These are phyloP conservation scores for Cyberlindnera subsufficiens DNA, from an alignment of 805 yeast genomes.

Conservation along the genomic window DNA sequence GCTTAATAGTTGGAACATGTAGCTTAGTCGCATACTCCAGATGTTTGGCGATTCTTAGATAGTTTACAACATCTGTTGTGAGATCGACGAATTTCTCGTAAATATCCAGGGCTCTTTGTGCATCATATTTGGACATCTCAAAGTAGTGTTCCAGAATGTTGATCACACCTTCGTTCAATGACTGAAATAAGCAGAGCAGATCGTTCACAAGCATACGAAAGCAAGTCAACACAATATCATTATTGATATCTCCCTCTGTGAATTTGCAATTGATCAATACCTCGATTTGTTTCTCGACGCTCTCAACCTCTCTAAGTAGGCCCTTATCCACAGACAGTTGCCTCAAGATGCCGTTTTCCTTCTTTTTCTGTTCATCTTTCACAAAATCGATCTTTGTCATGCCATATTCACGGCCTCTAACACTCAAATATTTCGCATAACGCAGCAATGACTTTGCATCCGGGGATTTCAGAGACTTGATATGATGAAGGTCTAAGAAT, in stretches of 20 bases:
- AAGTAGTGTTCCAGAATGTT: conserved; percentile 90
- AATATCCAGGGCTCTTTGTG: conserved; percentile 77
- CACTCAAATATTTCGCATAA: conserved; percentile 66
- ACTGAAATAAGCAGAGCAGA: conserved; percentile 77
- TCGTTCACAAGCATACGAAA: conserved; percentile 90
- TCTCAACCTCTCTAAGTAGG: conserved; percentile 74
- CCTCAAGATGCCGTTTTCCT: conserved; percentile 34
- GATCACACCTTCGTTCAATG: conserved; percentile 92
- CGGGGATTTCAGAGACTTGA: conserved; percentile 27
- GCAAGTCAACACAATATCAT: conserved; percentile 78
- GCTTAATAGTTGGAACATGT: conserved; percentile 92
- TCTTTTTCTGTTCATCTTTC: conserved; percentile 46
- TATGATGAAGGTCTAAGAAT: conserved; percentile 42
- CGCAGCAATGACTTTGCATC: conserved; percentile 55
- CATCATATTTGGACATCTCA: conserved; percentile 83
- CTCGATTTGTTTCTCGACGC: conserved; percentile 77
- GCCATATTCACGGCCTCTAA: conserved; percentile 66
- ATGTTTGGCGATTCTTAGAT: conserved; percentile 83
- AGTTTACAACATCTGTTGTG: conserved; percentile 83
- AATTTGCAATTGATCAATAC: conserved; percentile 69
- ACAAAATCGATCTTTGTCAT: conserved; percentile 69
- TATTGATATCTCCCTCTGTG: conserved; percentile 73
- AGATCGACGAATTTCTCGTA: conserved; percentile 82
- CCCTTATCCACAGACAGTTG: conserved; percentile 69
- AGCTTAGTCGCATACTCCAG: conserved; percentile 81